Base-by-base conservation (phyloP, 129 eudicot species). In the Tanacetum coccineum region DNA sequence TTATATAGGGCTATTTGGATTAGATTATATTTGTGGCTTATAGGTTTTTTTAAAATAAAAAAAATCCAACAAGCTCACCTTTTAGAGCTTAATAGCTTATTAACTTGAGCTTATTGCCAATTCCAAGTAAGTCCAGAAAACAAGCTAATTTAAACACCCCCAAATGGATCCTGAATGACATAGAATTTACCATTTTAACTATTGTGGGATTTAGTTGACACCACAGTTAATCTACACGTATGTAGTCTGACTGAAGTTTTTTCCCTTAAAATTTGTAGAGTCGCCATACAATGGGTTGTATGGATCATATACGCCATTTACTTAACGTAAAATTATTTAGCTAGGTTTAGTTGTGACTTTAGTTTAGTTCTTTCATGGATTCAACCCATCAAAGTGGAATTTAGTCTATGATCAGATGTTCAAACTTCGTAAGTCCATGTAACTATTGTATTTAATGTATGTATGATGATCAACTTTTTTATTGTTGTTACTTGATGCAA, bases 311-410 rank as follows among this genome's bases (percentile, higher is more conserved):
- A 36, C 53, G 20, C 21, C 52, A 47, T 48, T 59, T 62, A 20
- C 62, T 62, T 62, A 44, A 53, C 53, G 30, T 36, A 14, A 51
- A 72, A 72, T 45, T 21, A 66, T 71, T 49, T 28, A 48, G 50
- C 28, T 52, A 36, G 62, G 54, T 60, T 48, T 7, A 30, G 4
- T 36, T 60, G n/a, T 61, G 59, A 47, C 54, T 52, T 50, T 4
- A 21, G 3, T 72, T 39, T 62, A 13, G 50, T 60, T 68, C 1
- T 22, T 58, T 45, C 18, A 19, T 54, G 55, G 36, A 53, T 51
- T 49, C 20, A 62, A 40, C 28, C 42, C 63, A 39, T 49, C 58
- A 61, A 71, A 49, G 22, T 61, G 69, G 68, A 59, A 57, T 47
- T 46, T 70, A 28, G 58, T 30, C 72, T 52, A 36, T 61, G 13